A percentile compares a stretch with the other conserved stretches of the same genome.
phyloP scores from a whole-genome alignment of 139 green algal species.

The Chlamydomonas eustigma region DNA sequence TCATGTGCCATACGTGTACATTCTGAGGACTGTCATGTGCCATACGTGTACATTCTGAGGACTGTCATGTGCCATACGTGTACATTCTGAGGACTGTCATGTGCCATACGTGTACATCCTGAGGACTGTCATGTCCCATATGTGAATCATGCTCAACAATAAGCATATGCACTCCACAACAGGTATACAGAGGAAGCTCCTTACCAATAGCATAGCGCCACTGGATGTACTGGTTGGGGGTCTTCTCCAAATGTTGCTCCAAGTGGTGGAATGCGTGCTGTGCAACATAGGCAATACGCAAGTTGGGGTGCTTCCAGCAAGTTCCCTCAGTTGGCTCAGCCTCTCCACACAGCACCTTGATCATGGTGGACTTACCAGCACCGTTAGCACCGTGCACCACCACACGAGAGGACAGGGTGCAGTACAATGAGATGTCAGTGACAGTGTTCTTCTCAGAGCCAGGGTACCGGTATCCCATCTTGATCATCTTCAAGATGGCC shows the following conservation, averaged over 20 bases:
- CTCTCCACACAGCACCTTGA: conserved; percentile 82
- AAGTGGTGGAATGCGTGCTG: conserved; percentile 89
- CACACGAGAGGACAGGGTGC: conserved; percentile 78
- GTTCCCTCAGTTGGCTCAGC: conserved; percentile 64
- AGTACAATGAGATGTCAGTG: conserved; percentile 59
- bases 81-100: too few relatives aligned
- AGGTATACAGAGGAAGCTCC: too few relatives aligned
- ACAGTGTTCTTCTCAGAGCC: conserved; percentile 59
- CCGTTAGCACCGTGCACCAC: conserved; percentile 80
- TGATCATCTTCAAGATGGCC: conserved; percentile 88
- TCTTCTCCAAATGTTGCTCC: conserved; percentile 90
- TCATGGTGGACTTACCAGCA: conserved; percentile 90
- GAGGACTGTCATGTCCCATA: too few relatives aligned
- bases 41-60: too few relatives aligned
- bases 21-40: too few relatives aligned
- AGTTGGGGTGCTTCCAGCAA: conserved; percentile 88
- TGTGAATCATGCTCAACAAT: too few relatives aligned
- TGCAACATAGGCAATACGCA: conserved; percentile 92
- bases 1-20: too few relatives aligned
- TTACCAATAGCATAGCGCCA: conserved; percentile 83
- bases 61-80: too few relatives aligned
- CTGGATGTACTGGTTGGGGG: conserved; percentile 93
- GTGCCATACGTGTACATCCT: too few relatives aligned
- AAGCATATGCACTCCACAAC: too few relatives aligned
- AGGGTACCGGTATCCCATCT: conserved; percentile 80